Evolutionary conservation across 768 basidiomycete species (phyloP).

Genomic region (Chiua virens): DNA sequence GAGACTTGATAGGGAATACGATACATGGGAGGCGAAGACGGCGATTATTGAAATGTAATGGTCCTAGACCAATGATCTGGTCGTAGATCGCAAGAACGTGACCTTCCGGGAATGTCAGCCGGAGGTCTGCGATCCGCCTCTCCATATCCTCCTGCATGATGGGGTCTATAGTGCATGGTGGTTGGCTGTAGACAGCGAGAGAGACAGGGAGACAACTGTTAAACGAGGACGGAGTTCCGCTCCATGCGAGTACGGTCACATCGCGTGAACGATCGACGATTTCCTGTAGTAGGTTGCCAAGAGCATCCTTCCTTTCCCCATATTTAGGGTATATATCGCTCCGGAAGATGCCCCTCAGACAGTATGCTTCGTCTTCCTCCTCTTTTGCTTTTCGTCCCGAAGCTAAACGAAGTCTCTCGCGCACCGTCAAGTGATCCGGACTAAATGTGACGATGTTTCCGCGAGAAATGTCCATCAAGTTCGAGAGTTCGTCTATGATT

Average conservation of each 20-base stretch:
- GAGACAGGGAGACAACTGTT: slow-evolving; percentile 1
- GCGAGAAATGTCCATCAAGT: background rate
- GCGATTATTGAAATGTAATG: slow-evolving; percentile 1
- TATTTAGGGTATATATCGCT: background rate
- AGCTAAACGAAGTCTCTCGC: slow-evolving; percentile 1
- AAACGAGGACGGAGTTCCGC: background rate
- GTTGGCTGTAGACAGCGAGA: background rate
- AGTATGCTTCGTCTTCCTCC: background rate
- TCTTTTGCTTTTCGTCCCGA: background rate
- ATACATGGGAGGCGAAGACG: slow-evolving; percentile 4
- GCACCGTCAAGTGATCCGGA: background rate
- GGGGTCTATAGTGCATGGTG: background rate
- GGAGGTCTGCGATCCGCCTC: background rate
- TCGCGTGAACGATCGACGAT: background rate
- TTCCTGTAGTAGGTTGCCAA: background rate
- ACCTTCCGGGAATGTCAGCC: background rate
- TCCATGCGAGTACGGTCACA: background rate
- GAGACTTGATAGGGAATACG: slow-evolving; percentile 1
- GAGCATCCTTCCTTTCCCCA: background rate
- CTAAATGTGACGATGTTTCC: background rate
- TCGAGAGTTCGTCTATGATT: slow-evolving; percentile 3
- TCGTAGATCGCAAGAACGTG: background rate
- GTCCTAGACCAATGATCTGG: background rate
- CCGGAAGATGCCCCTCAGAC: background rate
- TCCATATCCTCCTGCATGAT: background rate